Conservation (phyloP, 352 stramenopile genomes). For the Globisporangium yorkense region DNA sequence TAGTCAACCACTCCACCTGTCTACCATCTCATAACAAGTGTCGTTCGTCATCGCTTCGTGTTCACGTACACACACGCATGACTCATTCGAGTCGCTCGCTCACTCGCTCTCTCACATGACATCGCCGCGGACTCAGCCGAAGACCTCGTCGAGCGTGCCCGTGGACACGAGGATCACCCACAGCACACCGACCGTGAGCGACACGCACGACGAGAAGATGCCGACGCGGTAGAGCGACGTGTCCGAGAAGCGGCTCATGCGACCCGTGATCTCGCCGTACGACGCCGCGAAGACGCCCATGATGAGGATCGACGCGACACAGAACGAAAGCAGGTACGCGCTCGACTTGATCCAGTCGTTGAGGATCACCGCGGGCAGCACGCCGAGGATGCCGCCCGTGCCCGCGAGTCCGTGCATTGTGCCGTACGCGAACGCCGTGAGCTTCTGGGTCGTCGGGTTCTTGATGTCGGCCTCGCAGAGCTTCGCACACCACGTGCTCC, state of each 20-base stretch:
- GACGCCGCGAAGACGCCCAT: constrained; percentile 84
- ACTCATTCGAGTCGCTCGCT: too few relatives aligned
- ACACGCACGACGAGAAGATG: constrained; percentile 66
- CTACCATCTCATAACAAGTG: neutral
- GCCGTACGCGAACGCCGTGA: constrained; percentile 75
- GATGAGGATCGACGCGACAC: constrained; percentile 73
- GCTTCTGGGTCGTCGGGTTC: constrained; percentile 45
- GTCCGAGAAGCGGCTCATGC: constrained; percentile 55
- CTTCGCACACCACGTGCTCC: constrained; percentile 30
- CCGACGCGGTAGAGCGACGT: constrained; percentile 48
- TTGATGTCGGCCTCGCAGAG: constrained; percentile 46
- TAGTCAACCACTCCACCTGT: neutral
- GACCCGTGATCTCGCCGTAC: constrained; percentile 69
- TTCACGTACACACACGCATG: constrained; percentile 2
- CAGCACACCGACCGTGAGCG: constrained; percentile 52
- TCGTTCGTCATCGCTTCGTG: neutral
- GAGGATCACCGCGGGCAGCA: constrained; percentile 84
- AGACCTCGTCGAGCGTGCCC: constrained; percentile 65
- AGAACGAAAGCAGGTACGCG: constrained; percentile 85
- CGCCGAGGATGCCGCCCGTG: constrained; percentile 62
- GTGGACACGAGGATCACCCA: constrained; percentile 67
- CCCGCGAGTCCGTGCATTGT: constrained; percentile 84
- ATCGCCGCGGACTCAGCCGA: constrained; percentile 25
- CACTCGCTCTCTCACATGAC: neutral
- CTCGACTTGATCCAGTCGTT: constrained; percentile 65